Base-by-base conservation (phyloP, 164 flowering plant genomes). In the Akebia trifoliata region DNA sequence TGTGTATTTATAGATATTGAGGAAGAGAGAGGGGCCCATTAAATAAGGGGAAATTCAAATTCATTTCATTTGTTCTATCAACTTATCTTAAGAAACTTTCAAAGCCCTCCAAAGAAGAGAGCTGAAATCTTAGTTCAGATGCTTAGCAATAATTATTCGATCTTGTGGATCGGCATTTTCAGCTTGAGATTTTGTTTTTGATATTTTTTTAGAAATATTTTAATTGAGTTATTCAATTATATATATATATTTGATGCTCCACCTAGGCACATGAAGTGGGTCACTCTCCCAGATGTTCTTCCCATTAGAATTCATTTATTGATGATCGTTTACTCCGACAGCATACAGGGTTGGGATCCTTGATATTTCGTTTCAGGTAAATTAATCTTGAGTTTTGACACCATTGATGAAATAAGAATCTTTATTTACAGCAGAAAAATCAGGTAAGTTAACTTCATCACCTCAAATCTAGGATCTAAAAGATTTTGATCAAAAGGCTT, bases 391-490 rank as follows among this genome's bases (percentile, higher is more conserved):
- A 66, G 43, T 54, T 62, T 59, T 56, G 46, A 59, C 38, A 37
- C 44, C 52, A 34, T 17, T 51, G n/a, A 54, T 24, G 36, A 50
- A 20, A 38, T 56, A 20, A 46, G 66, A 58, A 47, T 45, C 44
- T 37, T 51, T 12, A 52, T 21, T 44, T 12, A n/a, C 47, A 43
- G 22, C 42, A 18, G 32, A 15, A 12, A 17, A 35, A 31, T 28
- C 39, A 22, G 2, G 28, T 17, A 29, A 20, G 59, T 38, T 40
- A 54, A 32, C 36, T 32, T 57, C 50, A 24, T 8, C 34, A 50
- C 73, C 70, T 66, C 48, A 60, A 59, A 69, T 59, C 69, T 36
- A 63, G 73, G 76, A 62, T 73, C 76, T 65, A 38, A 47, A 58
- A 61, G 56, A 61, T 50, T 61, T 35, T 54, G 22, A 57, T 48